Evolutionary conservation across 2,329 filamentous ascomycete genomes (phyloP), one percentile per base, ranked within the genome.

Genomic region (Thermothelomyces thermophilus): DNA sequence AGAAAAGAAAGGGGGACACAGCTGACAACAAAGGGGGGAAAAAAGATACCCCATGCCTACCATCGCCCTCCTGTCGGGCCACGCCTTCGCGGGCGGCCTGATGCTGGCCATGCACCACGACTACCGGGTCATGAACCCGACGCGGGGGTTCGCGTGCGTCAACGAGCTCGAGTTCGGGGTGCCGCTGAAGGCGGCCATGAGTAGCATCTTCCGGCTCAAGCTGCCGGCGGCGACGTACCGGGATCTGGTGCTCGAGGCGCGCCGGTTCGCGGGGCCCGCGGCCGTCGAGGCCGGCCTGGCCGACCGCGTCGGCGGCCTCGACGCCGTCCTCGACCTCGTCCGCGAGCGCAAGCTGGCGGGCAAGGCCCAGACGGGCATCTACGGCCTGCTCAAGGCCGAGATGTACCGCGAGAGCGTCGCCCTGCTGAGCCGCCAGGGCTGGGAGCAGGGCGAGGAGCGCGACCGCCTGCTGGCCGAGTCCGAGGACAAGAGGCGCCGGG

Each of bases 101-200:
- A 90, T 93, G 83, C 72, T 86, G 9, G 80, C 86, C 51, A 87
- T 89, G 78, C 81, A 86, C 68, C 86, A 90, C 68, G 87, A 91
- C 69, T 93, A 93, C 70, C 80, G 88, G 24, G 74, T 93, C 58
- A 86, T 87, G 71, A 85, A 85, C 62, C 77, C 83, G 0, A 62
- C 73, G 1, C 73, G 77, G 17, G 88, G 87, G n/a, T 90, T 81
- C 67, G 66, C 87, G 34, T 91, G 87, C 67, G 70, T 93, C 58
- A 91, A 91, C 66, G 87, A 93, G 70, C 73, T 93, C 13, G 82
- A 90, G 57, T 85, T 93, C 54, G 87, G 87, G 45, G 83, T 84
- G 1, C 79, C 84, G n/a, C 76, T 93, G 31, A 78, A 82, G 57
- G 76, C 86, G 2, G 75, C 86, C 52, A 90, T 94, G 86, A 78